Percentiles rank a stretch among this genome's conserved stretches.
phyloP scores from a whole-genome alignment of 208 protist species.

The Porcisia deanei region DNA sequence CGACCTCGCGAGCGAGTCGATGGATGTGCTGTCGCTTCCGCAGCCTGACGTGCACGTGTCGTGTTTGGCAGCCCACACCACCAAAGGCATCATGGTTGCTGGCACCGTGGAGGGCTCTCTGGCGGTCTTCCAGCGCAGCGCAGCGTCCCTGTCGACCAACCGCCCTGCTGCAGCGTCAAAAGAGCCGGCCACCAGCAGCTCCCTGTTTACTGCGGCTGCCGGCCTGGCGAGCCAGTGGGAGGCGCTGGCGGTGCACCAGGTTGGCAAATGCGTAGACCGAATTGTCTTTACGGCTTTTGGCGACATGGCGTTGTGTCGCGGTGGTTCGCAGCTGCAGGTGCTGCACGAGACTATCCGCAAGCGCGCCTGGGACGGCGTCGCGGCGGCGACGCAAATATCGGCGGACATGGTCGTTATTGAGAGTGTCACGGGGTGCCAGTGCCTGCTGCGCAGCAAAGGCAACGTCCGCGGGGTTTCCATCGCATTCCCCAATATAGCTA shows the following conservation, averaged over 20 bases:
- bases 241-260: slow-evolving; percentile 63
- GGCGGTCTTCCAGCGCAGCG: slow-evolving; percentile 53
- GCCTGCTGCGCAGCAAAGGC: slow-evolving; percentile 69
- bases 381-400: slow-evolving; percentile 87
- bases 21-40: slow-evolving; percentile 72
- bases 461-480: slow-evolving; percentile 84
- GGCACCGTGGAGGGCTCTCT: slow-evolving; percentile 74
- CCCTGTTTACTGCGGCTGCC: slow-evolving; percentile 5
- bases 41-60: slow-evolving; percentile 53
- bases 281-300: slow-evolving; percentile 59
- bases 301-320: slow-evolving; percentile 59
- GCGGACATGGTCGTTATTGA: slow-evolving; percentile 87
- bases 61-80: slow-evolving; percentile 39
- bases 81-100: slow-evolving; percentile 47
- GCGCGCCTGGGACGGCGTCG: slow-evolving; percentile 80
- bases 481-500: slow-evolving; percentile 81
- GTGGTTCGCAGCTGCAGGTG: slow-evolving; percentile 64
- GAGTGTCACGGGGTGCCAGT: slow-evolving; percentile 82
- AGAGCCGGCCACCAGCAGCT: not conserved
- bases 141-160: not conserved
- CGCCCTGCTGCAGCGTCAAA: not conserved
- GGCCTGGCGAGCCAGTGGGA: slow-evolving; percentile 67
- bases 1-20: slow-evolving; percentile 70
- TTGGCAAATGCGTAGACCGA: slow-evolving; percentile 63
- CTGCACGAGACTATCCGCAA: slow-evolving; percentile 88